These are phyloP conservation scores for Wickerhamiella slavikovae DNA, from an alignment of 805 yeast genomes.

Conservation along the genomic window DNA sequence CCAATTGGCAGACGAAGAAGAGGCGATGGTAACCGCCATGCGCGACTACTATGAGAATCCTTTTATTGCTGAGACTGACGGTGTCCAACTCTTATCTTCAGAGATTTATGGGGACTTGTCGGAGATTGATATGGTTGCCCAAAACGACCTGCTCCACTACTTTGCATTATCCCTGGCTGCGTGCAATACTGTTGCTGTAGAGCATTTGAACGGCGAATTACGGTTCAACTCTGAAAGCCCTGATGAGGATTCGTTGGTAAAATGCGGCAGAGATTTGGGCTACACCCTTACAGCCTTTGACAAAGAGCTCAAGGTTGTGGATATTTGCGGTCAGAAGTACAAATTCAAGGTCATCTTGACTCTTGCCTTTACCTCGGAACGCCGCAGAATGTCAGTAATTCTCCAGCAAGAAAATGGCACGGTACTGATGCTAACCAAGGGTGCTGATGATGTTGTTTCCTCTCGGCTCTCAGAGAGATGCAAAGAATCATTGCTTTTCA, in stretches of 20 bases:
- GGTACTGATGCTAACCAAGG: constrained; percentile 36
- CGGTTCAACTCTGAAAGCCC: constrained; percentile 65
- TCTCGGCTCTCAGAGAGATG: constrained; percentile 29
- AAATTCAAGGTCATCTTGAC: constrained; percentile 32
- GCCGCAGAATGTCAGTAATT: constrained; percentile 65
- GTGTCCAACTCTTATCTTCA: constrained; percentile 40
- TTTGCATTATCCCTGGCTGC: constrained; percentile 49
- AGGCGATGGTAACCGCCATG: constrained; percentile 28
- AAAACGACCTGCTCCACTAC: constrained; percentile 28
- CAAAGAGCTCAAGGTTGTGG: constrained; percentile 26
- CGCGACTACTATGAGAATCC: constrained; percentile 21
- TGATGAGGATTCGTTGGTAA: constrained; percentile 65
- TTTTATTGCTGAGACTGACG: constrained; percentile 25
- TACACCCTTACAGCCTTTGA: constrained; percentile 35
- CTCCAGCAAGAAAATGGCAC: constrained; percentile 25
- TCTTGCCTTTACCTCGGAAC: constrained; percentile 45
- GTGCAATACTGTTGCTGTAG: constrained; percentile 61
- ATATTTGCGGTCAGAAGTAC: constrained; percentile 25
- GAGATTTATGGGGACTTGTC: constrained; percentile 35
- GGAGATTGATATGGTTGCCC: constrained; percentile 21
- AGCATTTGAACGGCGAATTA: constrained; percentile 21
- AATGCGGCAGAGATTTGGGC: constrained; percentile 56
- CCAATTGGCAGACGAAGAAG: constrained; percentile 24
- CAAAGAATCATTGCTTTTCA: constrained; percentile 8
- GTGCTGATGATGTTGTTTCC: constrained; percentile 79